These are phyloP conservation scores for Keithomyces neogunnii DNA, from an alignment of 2,329 filamentous ascomycete species.

Conservation along the genomic window DNA sequence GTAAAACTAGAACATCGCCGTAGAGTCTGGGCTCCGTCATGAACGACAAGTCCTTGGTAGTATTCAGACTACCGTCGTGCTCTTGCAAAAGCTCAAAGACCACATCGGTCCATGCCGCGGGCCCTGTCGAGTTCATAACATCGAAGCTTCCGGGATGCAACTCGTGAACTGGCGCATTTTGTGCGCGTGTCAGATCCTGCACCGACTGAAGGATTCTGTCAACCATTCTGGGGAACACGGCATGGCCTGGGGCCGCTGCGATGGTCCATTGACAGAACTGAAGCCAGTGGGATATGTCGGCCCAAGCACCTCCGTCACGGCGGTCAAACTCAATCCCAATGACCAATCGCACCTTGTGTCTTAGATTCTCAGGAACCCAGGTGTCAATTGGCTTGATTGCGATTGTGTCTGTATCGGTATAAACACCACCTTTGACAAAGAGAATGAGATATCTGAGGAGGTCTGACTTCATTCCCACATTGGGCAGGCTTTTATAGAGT, in stretches of 20 bases:
- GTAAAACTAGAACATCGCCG: conserved; percentile 15
- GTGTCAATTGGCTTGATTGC: conserved; percentile 39
- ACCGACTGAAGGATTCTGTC: neutral
- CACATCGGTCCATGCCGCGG: conserved; percentile 9
- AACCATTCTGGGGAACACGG: conserved; percentile 14
- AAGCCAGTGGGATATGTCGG: conserved; percentile 18
- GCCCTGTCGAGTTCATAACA: conserved; percentile 10
- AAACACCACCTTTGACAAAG: conserved; percentile 30
- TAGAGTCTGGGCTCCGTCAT: conserved; percentile 10
- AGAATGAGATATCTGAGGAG: conserved; percentile 20
- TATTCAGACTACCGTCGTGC: conserved; percentile 7
- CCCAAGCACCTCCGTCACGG: conserved; percentile 16
- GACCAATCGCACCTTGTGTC: conserved; percentile 4
- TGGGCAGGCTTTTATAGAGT: no score
- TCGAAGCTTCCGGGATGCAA: conserved; percentile 2
- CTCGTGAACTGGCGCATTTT: no score
- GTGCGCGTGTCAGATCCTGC: neutral
- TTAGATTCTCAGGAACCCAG: conserved; percentile 11
- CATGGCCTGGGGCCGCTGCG: conserved; percentile 22
- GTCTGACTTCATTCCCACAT: conserved; percentile 19
- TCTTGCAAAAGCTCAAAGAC: conserved; percentile 9
- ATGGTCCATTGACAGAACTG: conserved; percentile 29
- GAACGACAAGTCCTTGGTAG: conserved; percentile 6
- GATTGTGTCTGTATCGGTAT: conserved; percentile 52
- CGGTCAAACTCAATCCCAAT: conserved; percentile 25